Conservation (phyloP, 2,329 filamentous ascomycete genomes). For the Exophiala alcalophila region DNA sequence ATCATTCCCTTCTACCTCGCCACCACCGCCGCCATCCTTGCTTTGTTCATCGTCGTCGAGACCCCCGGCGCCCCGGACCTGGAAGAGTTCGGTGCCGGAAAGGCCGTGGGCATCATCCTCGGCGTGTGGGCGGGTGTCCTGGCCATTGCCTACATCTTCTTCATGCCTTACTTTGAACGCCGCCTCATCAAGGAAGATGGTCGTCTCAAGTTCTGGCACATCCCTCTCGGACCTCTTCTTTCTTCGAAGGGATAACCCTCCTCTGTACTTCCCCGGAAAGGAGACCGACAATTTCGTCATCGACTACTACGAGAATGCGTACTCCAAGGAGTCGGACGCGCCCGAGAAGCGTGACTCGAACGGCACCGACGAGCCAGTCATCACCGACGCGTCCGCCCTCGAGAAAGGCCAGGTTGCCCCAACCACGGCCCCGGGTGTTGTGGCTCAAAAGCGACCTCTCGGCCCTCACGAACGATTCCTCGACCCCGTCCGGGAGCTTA, state of each 20-base stretch:
- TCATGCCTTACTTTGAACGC: constrained; percentile 39
- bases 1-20: constrained; percentile 51
- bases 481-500: constrained; percentile 16
- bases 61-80: constrained; percentile 35
- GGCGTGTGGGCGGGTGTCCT: constrained; percentile 37
- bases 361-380: not conserved
- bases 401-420: not conserved
- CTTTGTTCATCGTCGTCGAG: constrained; percentile 59
- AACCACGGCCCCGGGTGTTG: not conserved
- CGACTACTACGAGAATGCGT: constrained; percentile 25
- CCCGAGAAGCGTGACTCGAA: not conserved
- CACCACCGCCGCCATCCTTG: constrained; percentile 48
- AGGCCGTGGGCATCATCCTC: constrained; percentile 33
- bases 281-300: constrained; percentile 33
- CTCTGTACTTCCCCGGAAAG: constrained; percentile 42
- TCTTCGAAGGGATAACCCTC: constrained; percentile 40
- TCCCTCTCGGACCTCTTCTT: constrained; percentile 42
- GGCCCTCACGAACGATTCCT: constrained; percentile 16
- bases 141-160: constrained; percentile 36
- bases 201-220: constrained; percentile 36
- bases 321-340: constrained; percentile 5
- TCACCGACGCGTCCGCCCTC: not conserved
- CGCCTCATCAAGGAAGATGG: constrained; percentile 36
- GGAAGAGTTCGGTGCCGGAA: constrained; percentile 35
- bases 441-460: constrained; percentile 2